Conservation (phyloP, 192 early-diverging fungal genomes). For the Podila epicladia region DNA sequence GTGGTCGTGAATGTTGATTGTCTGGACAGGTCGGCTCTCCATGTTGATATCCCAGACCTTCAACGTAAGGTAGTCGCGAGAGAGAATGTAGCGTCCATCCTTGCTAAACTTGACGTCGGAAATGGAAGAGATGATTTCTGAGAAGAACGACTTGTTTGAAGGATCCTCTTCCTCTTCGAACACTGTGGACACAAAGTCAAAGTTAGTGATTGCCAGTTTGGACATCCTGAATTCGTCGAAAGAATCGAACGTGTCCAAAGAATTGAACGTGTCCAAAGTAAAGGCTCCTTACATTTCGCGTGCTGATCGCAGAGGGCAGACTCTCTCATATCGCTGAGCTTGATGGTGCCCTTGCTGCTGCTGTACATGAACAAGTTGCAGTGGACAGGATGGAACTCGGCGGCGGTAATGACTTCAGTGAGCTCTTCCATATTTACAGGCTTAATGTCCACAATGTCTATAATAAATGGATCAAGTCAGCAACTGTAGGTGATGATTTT, state of each 20-base stretch:
- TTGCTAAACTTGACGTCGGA: conserved; percentile 96
- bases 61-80: conserved; percentile 96
- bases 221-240: not conserved
- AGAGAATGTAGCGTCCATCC: conserved; percentile 97
- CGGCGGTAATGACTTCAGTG: conserved; percentile 98
- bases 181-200: conserved; percentile 45
- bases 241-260: not conserved
- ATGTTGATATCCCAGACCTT: conserved; percentile 99
- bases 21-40: conserved; percentile 92
- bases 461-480: too few species aligned
- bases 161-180: conserved; percentile 98
- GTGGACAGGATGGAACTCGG: conserved; percentile 95
- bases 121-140: conserved; percentile 99
- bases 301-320: conserved; percentile 95
- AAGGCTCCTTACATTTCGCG: conserved; percentile 77
- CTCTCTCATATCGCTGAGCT: conserved; percentile 95
- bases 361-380: conserved; percentile 99
- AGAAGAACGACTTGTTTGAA: conserved; percentile 97
- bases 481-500: too few species aligned
- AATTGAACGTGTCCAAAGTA: not conserved
- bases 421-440: conserved; percentile 99
- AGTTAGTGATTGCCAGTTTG: too few species aligned
- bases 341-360: conserved; percentile 98
- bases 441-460: conserved; percentile 99
- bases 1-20: conserved; percentile 97